Percentiles rank a stretch among this genome's conserved stretches.
Evolutionary conservation across 768 basidiomycete species (phyloP).

Genomic region (Mycena rosella): DNA sequence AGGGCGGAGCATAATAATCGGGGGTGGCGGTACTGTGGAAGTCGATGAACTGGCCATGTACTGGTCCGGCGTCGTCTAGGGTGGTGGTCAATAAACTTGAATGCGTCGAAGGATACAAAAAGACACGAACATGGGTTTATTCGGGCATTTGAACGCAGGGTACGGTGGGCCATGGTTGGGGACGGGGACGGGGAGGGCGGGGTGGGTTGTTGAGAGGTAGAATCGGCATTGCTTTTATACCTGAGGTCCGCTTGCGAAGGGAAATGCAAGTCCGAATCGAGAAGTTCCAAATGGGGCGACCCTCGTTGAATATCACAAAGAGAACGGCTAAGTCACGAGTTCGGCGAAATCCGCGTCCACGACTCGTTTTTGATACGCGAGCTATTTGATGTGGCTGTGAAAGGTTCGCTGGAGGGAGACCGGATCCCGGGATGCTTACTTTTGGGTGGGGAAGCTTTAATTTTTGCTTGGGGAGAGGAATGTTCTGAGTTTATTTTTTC

Average conservation of each 20-base stretch:
- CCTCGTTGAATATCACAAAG: too few relatives aligned
- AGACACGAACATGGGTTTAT: slow-evolving; percentile 14
- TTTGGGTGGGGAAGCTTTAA: too few relatives aligned
- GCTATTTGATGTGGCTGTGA: too few relatives aligned
- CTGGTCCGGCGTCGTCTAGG: slow-evolving; percentile 15
- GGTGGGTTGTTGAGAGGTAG: slow-evolving; percentile 1
- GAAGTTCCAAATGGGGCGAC: too few relatives aligned
- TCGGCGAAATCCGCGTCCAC: too few relatives aligned
- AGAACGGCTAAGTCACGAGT: too few relatives aligned
- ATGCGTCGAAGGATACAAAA: slow-evolving; percentile 6
- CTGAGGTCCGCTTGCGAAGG: not conserved
- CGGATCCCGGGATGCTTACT: too few relatives aligned
- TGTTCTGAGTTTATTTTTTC: too few relatives aligned
- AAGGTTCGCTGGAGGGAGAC: too few relatives aligned
- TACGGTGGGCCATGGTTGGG: slow-evolving; percentile 6
- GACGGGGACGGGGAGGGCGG: not conserved
- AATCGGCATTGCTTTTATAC: slow-evolving; percentile 37
- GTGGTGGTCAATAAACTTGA: slow-evolving; percentile 7
- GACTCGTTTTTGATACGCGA: too few relatives aligned
- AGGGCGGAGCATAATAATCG: slow-evolving; percentile 3
- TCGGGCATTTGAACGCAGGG: not conserved
- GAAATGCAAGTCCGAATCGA: not conserved
- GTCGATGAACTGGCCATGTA: slow-evolving; percentile 5
- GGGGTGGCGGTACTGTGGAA: not conserved
- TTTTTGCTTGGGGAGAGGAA: too few relatives aligned